Evolutionary conservation across 768 basidiomycete genomes (phyloP).

Genomic region (Panaeolus cyanescens): DNA sequence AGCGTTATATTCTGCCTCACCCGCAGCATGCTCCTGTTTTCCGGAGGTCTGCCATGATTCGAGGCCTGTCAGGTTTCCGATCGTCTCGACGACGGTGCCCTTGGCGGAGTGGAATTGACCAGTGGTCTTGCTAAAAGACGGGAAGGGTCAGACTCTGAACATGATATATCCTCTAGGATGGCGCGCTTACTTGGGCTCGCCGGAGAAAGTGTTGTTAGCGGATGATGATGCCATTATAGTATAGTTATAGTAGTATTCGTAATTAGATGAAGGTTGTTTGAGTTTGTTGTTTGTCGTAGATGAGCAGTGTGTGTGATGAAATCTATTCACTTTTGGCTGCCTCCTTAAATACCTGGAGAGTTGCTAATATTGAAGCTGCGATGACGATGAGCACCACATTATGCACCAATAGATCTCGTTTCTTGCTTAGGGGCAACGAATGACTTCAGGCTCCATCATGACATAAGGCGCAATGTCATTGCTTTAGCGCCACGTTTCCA

Average conservation of each 20-base stretch:
- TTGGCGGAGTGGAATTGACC: conserved; percentile 42
- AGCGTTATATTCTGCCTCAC: conserved; percentile 43
- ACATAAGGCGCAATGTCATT: neutral
- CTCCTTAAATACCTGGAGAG: neutral
- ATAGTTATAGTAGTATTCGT: neutral
- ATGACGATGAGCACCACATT: neutral
- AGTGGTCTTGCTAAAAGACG: conserved; percentile 33
- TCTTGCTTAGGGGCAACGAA: too few species aligned
- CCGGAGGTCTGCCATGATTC: conserved; percentile 41
- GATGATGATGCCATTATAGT: conserved; percentile 8
- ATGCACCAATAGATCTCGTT: neutral
- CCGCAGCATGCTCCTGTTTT: conserved; percentile 43
- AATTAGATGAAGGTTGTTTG: neutral
- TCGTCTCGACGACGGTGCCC: conserved; percentile 32
- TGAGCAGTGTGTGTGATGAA: neutral
- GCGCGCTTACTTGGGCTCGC: conserved; percentile 21
- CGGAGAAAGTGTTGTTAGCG: conserved; percentile 19
- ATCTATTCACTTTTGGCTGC: neutral
- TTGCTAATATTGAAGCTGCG: neutral
- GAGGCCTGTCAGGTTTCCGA: conserved; percentile 45
- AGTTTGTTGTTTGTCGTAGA: neutral
- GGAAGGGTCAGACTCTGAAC: neutral
- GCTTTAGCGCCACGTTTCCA: neutral
- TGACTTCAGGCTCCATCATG: neutral
- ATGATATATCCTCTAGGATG: neutral